Evolutionary conservation across 2,329 filamentous ascomycete genomes (phyloP), one percentile per base, ranked within the genome.

Genomic region (Xylariomycetidae sp.): DNA sequence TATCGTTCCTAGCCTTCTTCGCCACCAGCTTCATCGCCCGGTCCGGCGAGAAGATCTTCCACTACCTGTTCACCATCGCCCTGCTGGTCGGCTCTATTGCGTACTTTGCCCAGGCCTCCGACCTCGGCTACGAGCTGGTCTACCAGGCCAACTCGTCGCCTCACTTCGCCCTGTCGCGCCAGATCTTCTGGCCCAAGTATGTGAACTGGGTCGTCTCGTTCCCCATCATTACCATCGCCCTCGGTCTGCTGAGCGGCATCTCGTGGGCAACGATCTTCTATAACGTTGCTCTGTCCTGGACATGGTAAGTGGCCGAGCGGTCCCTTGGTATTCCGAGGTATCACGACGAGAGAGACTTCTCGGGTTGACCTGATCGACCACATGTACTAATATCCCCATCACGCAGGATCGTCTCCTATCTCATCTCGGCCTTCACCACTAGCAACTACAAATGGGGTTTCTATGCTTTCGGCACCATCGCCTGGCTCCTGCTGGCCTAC

Each of bases 381-480:
- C n/a, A n/a, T n/a, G n/a, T n/a, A n/a, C n/a, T n/a, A n/a, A n/a
- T n/a, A n/a, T n/a, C n/a, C n/a, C n/a, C n/a, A n/a, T n/a, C n/a
- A n/a, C n/a, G n/a, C n/a, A 56, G 53, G 68, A 48, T 74, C 40
- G 45, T 74, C 45, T 57, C 59, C 15, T 75, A 74, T 49, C 62
- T 76, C 18, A 58, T 64, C 33, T 61, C 59, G 15, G 68, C 72
- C 33, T 69, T 65, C 54, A 72, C 68, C 4, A 37, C 48, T 6
- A 64, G 63, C 30, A 62, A 57, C 45, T 76, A 77, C 56, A 75
- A 74, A 54, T 77, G 72, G 72, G 74, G 73, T 5, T 77, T 74
- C 61, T 77, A 59, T 48, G 64, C 57, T 41, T 72, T 74, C 36
- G 72, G 71, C 42, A 69, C 66, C 11, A 40, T 66, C 12, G 66